A percentile compares a stretch with the other conserved stretches of the same genome.
Evolutionary conservation across 2,329 filamentous ascomycete species (phyloP).

Genomic region (Fusarium veterinarium): DNA sequence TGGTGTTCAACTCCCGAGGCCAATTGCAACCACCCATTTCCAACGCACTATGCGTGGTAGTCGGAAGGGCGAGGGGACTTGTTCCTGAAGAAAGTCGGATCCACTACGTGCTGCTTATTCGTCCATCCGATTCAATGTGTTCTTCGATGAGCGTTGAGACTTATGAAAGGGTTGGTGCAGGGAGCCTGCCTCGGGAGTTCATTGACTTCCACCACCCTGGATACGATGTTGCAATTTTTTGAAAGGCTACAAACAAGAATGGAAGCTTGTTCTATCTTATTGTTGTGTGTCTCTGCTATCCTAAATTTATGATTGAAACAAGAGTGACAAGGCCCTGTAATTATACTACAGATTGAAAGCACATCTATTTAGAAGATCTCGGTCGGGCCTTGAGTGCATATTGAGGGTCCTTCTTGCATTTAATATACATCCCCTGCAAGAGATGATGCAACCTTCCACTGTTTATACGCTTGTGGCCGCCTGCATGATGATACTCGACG

Average conservation of each 20-base stretch:
- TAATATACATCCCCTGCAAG: neutral
- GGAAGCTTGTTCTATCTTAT: neutral
- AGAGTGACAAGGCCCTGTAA: too few relatives aligned
- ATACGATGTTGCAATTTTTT: neutral
- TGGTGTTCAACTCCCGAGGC: neutral
- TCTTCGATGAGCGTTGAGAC: neutral
- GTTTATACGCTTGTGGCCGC: neutral
- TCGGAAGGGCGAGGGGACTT: neutral
- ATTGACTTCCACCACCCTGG: neutral
- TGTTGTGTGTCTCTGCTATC: neutral
- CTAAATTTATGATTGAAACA: neutral
- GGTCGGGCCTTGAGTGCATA: neutral
- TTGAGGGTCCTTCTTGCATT: neutral
- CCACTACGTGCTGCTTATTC: slow-evolving; percentile 5
- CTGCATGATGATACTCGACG: neutral
- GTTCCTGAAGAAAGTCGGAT: neutral
- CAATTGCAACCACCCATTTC: neutral
- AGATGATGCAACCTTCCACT: neutral
- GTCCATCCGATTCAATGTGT: neutral
- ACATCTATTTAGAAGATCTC: neutral
- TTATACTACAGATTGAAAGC: neutral
- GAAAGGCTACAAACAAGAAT: neutral
- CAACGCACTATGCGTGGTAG: neutral
- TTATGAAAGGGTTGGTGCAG: slow-evolving; percentile 6
- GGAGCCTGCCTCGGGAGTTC: neutral